Conservation (phyloP, 495 filamentous ascomycete genomes). For the Darksidea phi region DNA sequence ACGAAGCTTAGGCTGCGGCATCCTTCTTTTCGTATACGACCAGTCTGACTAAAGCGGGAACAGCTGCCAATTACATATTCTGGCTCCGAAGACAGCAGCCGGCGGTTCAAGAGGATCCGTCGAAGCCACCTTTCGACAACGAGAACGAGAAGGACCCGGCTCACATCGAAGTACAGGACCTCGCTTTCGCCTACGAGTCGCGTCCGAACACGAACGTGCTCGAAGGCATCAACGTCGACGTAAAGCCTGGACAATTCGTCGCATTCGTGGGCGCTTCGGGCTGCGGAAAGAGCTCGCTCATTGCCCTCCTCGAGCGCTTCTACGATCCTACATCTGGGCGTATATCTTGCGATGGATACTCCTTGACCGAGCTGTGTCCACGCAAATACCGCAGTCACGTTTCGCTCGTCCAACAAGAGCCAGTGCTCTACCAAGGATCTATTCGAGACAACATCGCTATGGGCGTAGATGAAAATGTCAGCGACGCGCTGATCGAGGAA, state of each 20-base stretch:
- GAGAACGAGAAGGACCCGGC: constrained; percentile 12
- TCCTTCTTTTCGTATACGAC: constrained; percentile 79
- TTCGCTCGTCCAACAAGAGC: constrained; percentile 81
- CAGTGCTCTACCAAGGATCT: constrained; percentile 80
- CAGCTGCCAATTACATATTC: constrained; percentile 56
- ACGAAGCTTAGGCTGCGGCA: constrained; percentile 58
- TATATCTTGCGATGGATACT: constrained; percentile 22
- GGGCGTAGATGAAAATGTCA: constrained; percentile 55
- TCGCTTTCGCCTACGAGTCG: constrained; percentile 34
- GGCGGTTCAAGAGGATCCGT: constrained; percentile 16
- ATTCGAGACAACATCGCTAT: constrained; percentile 75
- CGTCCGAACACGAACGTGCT: constrained; percentile 32
- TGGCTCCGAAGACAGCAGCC: constrained; percentile 15
- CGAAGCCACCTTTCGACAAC: constrained; percentile 18
- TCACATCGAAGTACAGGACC: constrained; percentile 33
- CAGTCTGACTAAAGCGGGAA: constrained; percentile 85
- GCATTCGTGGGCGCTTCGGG: constrained; percentile 38
- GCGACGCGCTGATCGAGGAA: constrained; percentile 66
- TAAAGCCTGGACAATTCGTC: constrained; percentile 37
- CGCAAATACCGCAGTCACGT: constrained; percentile 65
- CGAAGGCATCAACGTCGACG: constrained; percentile 27
- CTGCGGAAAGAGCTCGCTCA: constrained; percentile 40
- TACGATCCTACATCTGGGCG: constrained; percentile 36
- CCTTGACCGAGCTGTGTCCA: constrained; percentile 18
- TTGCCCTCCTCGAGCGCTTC: constrained; percentile 39